Base-by-base conservation (phyloP, 2,329 filamentous ascomycete genomes). In the Ophiocordyceps australis region DNA sequence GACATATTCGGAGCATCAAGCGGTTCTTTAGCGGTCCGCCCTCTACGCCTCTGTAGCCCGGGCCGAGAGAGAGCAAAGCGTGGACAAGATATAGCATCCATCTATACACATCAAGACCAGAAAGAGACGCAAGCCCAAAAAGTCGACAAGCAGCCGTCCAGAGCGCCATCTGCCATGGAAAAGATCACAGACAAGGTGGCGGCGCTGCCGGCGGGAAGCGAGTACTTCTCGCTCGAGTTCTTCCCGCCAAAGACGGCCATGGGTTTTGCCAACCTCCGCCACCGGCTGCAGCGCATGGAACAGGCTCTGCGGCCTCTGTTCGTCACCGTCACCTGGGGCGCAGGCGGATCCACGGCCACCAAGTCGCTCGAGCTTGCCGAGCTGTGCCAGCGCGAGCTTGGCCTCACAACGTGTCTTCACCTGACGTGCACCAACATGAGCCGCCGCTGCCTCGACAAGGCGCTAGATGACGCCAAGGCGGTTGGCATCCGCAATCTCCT, bases 381-480 rank as follows among this genome's bases (percentile, higher is more conserved):
- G 55, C 70, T 95, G 41, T 94, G 85, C 50, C 89, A 95, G 57
- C 67, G 83, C 33, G 82, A 93, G 52, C 56, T 95, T 28, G 80
- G 80, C 31, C 63, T 98, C 31, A 95, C 89, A 22, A 98, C 89
- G 32, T 94, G 89, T 49, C 61, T 98, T 36, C 89, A 98, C 49
- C 59, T 98, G 37, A 98, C 89, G 3, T 98, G 89, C 53, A 98
- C 89, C 28, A 95, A 98, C 50, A 95, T 95, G 86, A 89, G 77
- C 46, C 70, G 75, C 37, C 65, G 65, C 26, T 55, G 92, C 38
- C 73, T 98, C 31, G 89, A 98, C 42, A 74, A 85, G 46, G 80
- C 86, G 1, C 57, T 98, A 36, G 80, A 91, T 41, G 80, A 91
- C 43, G 86, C 86, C 24, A 93, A 91, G 53, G 78, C 67, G 8